Evolutionary conservation across 2,329 filamentous ascomycete genomes (phyloP), one percentile per base, ranked within the genome.

Genomic region (Fusarium protoensiforme): DNA sequence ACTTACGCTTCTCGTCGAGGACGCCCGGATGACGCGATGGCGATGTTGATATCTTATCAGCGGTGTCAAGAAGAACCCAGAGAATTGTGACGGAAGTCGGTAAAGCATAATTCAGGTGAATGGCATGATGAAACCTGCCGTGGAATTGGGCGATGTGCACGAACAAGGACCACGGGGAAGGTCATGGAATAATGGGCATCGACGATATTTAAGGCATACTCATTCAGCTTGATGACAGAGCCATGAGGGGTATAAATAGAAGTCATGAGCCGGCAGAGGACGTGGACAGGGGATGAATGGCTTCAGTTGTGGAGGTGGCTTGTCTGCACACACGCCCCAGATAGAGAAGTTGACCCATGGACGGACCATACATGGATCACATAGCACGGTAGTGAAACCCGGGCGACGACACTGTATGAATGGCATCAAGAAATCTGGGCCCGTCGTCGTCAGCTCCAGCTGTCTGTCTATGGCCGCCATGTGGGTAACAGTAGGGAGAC

Each of bases 371-470:
- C 46, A 53, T 39, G n/a, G 59, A 29, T 29, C 35, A 29, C 46
- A 24, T n/a, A 22, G 38, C 36, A 69, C 57, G 59, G 69, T 69
- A 62, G 51, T 33, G 41, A 38, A 54, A 60, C 41, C n/a, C 14
- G n/a, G 43, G 41, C 39, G 48, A 43, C 27, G 54, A 39, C 51
- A 65, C 60, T 68, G 63, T 71, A 43, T 31, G 43, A 18, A 27
- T 20, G 24, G 8, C 18, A 38, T 39, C 56, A 22, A 29, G 48
- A 72, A 72, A 38, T 72, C 58, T 56, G 57, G 56, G 57, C 35
- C 61, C 20, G 53, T 53, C 54, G 70, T 73, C 58, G 70, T 73
- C 67, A 9, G 16, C 24, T n/a, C 16, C 24, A 48, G 22, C 43
- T 29, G 24, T n/a, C 46, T 31, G 29, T 43, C 20, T 53, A 35